phyloP scores from a whole-genome alignment of 2,329 filamentous ascomycete genomes.

The Aspergillus intermedius region DNA sequence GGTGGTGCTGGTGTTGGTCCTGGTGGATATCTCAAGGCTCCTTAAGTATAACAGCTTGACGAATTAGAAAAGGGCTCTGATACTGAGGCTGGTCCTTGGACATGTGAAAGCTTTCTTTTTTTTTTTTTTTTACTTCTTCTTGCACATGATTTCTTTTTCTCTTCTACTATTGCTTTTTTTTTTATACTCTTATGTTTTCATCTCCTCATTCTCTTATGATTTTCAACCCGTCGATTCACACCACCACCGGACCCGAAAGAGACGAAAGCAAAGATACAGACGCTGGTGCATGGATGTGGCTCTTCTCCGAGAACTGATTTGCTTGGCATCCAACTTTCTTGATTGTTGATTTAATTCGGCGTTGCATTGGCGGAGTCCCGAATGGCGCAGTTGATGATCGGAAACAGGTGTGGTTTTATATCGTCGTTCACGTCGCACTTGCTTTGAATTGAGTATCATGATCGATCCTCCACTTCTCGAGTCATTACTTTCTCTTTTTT shows the following conservation, averaged over 20 bases:
- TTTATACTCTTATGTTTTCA: conserved; percentile 5
- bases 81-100: conserved; percentile 31
- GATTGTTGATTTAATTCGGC: conserved; percentile 29
- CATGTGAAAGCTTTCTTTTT: conserved; percentile 18
- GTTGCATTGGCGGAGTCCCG: conserved; percentile 31
- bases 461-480: conserved; percentile 1
- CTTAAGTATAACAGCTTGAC: conserved; percentile 11
- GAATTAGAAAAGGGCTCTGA: conserved; percentile 13
- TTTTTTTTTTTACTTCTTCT: conserved; percentile 13
- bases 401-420: conserved; percentile 24
- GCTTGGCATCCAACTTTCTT: conserved; percentile 19
- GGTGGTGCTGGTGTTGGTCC: conserved; percentile 31
- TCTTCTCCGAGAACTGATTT: conserved; percentile 14
- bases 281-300: conserved; percentile 7
- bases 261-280: conserved; percentile 4
- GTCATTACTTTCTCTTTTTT: conserved; percentile 6
- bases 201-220: conserved; percentile 4
- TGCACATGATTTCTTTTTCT: conserved; percentile 29
- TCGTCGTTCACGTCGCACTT: conserved; percentile 7
- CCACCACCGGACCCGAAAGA: conserved; percentile 5
- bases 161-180: conserved; percentile 11
- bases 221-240: conserved; percentile 1
- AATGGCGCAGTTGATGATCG: conserved; percentile 26
- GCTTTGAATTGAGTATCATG: conserved; percentile 4
- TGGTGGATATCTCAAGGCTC: conserved; percentile 22